Evolutionary conservation across 768 basidiomycete species (phyloP).

Genomic region (Suillus fuscotomentosus): DNA sequence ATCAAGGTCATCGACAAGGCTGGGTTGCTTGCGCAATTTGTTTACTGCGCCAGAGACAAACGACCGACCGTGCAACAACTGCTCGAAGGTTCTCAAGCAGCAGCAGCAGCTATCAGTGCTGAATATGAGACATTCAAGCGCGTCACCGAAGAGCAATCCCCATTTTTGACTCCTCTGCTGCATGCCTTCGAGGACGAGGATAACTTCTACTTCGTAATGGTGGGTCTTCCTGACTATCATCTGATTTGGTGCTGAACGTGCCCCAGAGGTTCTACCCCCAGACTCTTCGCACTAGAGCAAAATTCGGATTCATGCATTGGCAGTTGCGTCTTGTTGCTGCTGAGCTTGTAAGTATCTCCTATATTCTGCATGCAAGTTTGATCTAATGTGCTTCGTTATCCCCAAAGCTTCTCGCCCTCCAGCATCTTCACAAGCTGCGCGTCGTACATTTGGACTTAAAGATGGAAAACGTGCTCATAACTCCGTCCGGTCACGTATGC

Average conservation of each 20-base stretch:
- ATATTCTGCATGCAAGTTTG: neutral
- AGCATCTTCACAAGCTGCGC: conserved; percentile 17
- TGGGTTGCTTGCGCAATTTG: neutral
- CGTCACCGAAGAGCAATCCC: conserved; percentile 1
- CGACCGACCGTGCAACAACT: neutral
- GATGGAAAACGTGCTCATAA: conserved; percentile 49
- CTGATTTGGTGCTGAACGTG: neutral
- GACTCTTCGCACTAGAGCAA: conserved; percentile 7
- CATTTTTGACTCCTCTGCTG: conserved; percentile 12
- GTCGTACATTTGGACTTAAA: conserved; percentile 53
- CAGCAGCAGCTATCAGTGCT: neutral
- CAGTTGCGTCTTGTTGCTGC: conserved; percentile 15
- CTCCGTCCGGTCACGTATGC: conserved; percentile 18
- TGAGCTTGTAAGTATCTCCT: conserved; percentile 11
- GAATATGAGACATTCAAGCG: conserved; percentile 6
- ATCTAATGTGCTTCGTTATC: neutral
- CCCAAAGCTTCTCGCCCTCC: conserved; percentile 9
- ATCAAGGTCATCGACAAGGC: conserved; percentile 12
- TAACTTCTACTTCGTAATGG: conserved; percentile 17
- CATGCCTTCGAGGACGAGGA: conserved; percentile 10
- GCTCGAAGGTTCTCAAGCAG: neutral
- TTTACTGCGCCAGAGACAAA: neutral
- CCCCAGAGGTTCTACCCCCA: conserved; percentile 13
- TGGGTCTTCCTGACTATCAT: neutral
- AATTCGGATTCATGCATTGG: conserved; percentile 7